Conservation (phyloP, 2,329 filamentous ascomycete species). For the Chaetomium sp. region DNA sequence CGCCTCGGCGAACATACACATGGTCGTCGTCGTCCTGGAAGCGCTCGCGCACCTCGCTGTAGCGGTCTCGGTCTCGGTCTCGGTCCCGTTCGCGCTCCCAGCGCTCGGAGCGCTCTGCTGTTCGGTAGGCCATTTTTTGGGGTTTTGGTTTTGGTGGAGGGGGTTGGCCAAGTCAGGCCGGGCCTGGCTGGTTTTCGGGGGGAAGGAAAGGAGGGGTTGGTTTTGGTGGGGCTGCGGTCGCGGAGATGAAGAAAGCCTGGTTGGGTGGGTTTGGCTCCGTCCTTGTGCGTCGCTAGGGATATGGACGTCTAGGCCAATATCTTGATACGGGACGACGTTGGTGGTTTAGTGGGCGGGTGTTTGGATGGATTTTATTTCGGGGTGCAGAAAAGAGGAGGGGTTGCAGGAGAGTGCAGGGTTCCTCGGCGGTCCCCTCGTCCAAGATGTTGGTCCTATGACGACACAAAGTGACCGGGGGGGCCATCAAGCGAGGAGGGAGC, state of each 20-base stretch:
- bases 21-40: constrained; percentile 56
- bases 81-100: constrained; percentile 57
- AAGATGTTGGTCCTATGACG: constrained; percentile 36
- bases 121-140: constrained; percentile 32
- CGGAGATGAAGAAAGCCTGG: not conserved
- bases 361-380: constrained; percentile 10
- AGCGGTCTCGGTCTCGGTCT: constrained; percentile 49
- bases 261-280: not conserved
- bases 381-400: constrained; percentile 13
- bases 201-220: not conserved
- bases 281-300: not conserved
- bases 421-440: constrained; percentile 18
- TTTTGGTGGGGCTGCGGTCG: not conserved
- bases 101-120: constrained; percentile 41
- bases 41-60: constrained; percentile 51
- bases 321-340: not conserved
- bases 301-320: not conserved
- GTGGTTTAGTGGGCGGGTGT: constrained; percentile 11
- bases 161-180: not conserved
- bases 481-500: constrained; percentile 4
- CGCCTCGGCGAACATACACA: constrained; percentile 43
- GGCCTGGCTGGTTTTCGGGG: not conserved
- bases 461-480: constrained; percentile 24
- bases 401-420: constrained; percentile 18
- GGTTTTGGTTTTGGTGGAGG: not conserved